Conservation (phyloP, 805 yeast genomes). For the Metschnikowia reukaufii region DNA sequence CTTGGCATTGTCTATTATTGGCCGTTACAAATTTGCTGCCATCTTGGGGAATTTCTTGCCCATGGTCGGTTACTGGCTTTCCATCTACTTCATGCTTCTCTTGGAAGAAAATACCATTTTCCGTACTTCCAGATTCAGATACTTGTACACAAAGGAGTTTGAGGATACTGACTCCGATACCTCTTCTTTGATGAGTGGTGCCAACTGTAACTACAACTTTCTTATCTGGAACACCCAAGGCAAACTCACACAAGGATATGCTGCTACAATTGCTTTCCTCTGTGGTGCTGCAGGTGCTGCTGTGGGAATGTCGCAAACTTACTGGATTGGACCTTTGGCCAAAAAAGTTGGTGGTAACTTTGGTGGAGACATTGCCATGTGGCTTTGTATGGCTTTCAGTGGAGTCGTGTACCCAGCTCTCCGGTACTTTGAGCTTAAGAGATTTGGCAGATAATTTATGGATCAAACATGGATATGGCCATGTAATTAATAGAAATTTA, state of each 20-base stretch:
- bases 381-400: slow-evolving; percentile 72
- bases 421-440: slow-evolving; percentile 63
- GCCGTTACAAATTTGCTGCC: slow-evolving; percentile 67
- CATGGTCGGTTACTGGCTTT: slow-evolving; percentile 90
- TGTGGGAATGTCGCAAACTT: slow-evolving; percentile 84
- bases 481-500: no score
- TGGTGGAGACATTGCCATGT: slow-evolving; percentile 83
- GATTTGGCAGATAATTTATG: slow-evolving; percentile 29
- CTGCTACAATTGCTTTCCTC: slow-evolving; percentile 64
- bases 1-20: slow-evolving; percentile 71
- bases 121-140: slow-evolving; percentile 46
- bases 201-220: slow-evolving; percentile 19
- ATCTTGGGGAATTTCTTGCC: slow-evolving; percentile 82
- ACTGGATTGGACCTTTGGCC: slow-evolving; percentile 79
- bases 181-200: slow-evolving; percentile 10
- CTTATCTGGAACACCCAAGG: slow-evolving; percentile 64
- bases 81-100: slow-evolving; percentile 71
- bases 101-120: slow-evolving; percentile 75
- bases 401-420: slow-evolving; percentile 61
- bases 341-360: slow-evolving; percentile 48
- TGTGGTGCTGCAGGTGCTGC: slow-evolving; percentile 84
- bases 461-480: no score
- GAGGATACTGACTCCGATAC: slow-evolving; percentile 18
- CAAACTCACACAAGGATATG: slow-evolving; percentile 66
- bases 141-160: slow-evolving; percentile 35